Conservation (phyloP, 345 rosid genomes). For the Rhodamnia rubescens region DNA sequence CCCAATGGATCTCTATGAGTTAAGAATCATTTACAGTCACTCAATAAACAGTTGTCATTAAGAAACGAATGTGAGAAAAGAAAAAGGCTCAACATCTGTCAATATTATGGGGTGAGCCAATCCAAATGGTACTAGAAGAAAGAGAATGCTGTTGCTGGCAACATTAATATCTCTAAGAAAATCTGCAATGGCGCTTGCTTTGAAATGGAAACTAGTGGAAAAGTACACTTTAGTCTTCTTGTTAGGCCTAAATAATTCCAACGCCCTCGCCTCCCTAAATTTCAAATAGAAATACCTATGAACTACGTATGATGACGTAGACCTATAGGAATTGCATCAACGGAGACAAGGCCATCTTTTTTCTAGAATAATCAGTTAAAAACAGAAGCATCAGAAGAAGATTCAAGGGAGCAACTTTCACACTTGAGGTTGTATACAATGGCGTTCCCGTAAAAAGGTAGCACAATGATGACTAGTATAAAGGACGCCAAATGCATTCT, state of each 20-base stretch:
- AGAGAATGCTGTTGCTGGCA: not conserved
- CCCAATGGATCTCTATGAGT: not conserved
- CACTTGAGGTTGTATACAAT: not conserved
- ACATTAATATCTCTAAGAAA: not conserved
- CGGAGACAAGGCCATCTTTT: not conserved
- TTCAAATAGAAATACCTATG: not conserved
- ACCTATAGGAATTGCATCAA: not conserved
- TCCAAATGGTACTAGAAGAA: not conserved
- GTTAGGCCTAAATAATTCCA: not conserved
- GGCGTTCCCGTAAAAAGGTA: not conserved
- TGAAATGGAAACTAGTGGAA: not conserved
- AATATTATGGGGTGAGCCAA: not conserved
- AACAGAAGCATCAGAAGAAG: not conserved
- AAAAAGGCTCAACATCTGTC: not conserved
- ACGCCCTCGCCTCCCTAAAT: not conserved
- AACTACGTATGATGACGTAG: not conserved
- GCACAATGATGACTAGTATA: not conserved
- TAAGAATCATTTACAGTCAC: not conserved
- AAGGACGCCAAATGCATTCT: not conserved
- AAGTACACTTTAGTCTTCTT: not conserved
- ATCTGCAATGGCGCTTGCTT: not conserved
- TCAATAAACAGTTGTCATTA: not conserved
- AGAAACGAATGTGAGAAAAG: not conserved
- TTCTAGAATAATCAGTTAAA: not conserved
- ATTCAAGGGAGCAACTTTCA: not conserved